Base-by-base conservation (phyloP, 2,329 filamentous ascomycete species). In the Blastomyces parvus region DNA sequence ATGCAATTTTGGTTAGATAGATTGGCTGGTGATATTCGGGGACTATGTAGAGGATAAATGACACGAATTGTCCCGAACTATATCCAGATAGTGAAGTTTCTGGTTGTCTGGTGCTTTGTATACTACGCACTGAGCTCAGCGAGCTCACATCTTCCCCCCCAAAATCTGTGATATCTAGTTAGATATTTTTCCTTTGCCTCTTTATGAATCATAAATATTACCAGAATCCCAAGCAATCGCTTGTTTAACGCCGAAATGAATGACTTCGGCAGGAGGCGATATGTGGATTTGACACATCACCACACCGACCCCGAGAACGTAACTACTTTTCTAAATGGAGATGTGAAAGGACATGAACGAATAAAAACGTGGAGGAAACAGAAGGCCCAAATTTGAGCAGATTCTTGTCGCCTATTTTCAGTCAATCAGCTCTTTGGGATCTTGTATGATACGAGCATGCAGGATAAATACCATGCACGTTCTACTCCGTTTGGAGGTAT, bases 391-490 rank as follows among this genome's bases (percentile, higher is more conserved):
- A 59, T 30, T 59, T 59, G 56, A 42, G 56, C 6, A 27, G 14
- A 40, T 11, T 11, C 9, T 40, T 25, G 30, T 44, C 38, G 22
- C 38, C n/a, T 59, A 44, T 59, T 58, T 59, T 57, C 36, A 46
- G 25, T 59, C 56, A 59, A 59, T 59, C 56, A 59, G 38, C 36
- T 25, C 36, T 59, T 59, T 30, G n/a, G 22, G 56, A 7, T 30
- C 8, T 33, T 11, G 40, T 59, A 59, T 17, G 42, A 25, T 42
- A 42, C 25, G 22, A 59, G 13, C 22, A 44, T 44, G 40, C 22
- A 44, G 14, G 3, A 44, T 17, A 44, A 30, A 19, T 9, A 27
- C n/a, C 22, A 19, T 59, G 56, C 56, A 59, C 17, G 56, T 44
- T 59, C 38, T 5, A 30, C 38, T 59, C 22, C 36, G 22, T 30